These are phyloP conservation scores for Cadophora sp. DNA, from an alignment of 2,329 filamentous ascomycete species.

Conservation along the genomic window DNA sequence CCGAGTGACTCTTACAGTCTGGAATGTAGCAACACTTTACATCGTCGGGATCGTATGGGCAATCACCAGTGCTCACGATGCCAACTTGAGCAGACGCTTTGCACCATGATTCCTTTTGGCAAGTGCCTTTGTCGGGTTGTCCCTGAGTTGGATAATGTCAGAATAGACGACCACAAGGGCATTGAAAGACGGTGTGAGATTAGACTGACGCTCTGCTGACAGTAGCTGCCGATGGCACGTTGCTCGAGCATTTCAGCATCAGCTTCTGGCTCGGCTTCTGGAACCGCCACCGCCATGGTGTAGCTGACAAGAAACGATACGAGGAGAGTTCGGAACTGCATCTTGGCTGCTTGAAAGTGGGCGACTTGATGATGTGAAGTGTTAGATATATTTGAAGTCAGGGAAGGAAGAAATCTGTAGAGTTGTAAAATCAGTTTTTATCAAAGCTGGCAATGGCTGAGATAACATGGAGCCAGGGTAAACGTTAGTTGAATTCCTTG, in stretches of 20 bases:
- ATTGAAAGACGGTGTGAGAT: neutral
- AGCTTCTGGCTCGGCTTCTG: neutral
- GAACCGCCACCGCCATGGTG: neutral
- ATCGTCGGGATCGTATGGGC: constrained; percentile 2
- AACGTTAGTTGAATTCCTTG: neutral
- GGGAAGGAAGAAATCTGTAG: too few relatives aligned
- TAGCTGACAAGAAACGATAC: constrained; percentile 10
- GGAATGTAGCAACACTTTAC: constrained; percentile 15
- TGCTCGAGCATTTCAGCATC: neutral
- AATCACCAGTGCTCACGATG: constrained; percentile 8
- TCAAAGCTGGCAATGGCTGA: neutral
- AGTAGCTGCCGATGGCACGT: constrained; percentile 11
- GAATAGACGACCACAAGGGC: neutral
- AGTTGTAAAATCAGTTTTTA: neutral
- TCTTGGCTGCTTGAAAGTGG: neutral
- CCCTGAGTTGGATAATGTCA: neutral
- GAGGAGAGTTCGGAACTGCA: neutral
- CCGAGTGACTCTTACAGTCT: constrained; percentile 3
- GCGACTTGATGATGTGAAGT: neutral
- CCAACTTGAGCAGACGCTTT: neutral
- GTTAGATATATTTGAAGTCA: neutral
- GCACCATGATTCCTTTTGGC: constrained; percentile 9
- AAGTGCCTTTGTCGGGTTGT: constrained; percentile 7
- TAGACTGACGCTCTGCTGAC: constrained; percentile 5
- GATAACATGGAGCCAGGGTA: neutral